Base-by-base conservation (phyloP, 371 early-diverging fungal genomes). In the Blakeslea trispora region DNA sequence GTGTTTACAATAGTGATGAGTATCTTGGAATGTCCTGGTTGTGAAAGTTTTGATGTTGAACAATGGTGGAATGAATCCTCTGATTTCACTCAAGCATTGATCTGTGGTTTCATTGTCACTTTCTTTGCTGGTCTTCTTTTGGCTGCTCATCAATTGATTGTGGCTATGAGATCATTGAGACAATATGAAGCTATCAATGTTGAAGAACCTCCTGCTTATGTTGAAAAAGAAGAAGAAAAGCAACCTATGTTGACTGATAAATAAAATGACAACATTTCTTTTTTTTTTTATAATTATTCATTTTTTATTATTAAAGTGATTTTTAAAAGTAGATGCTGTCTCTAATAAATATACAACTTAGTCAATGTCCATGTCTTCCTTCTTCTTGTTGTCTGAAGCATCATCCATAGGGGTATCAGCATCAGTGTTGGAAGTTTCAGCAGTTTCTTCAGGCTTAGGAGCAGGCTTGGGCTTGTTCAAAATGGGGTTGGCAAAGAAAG, bases 381-480 rank as follows among this genome's bases (percentile, higher is more conserved):
- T 74, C 63, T 79, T 71, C 67, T 70, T 71, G 64, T 72, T 69
- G 44, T 71, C 72, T 17, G 64, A 57, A 47, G 54, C 59, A 19
- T 75, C 78, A 11, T 61, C 64, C 67, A 66, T 71, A 23, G 73
- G 74, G 45, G 77, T 59, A 63, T 80, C 75, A 47, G 64, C 68
- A 55, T 77, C 79, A 43, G 68, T 64, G 53, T 68, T 69, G 8
- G 64, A 47, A 42, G 63, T 44, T 49, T 72, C 55, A 35, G 72
- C 55, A 34, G 67, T 59, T 19, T 75, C 67, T 45, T 66, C 68
- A 61, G 71, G 75, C 66, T 84, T 82, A 50, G 82, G 77, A 55
- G 81, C 79, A 57, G 96, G 96, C 87, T 95, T 95, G 66, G 96
- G 94, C 74, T 90, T 90, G 81, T 80, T 87, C 74, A 96, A 74